phyloP scores from a whole-genome alignment of 2,329 filamentous ascomycete species.

The Proliferodiscus dingleyae region DNA sequence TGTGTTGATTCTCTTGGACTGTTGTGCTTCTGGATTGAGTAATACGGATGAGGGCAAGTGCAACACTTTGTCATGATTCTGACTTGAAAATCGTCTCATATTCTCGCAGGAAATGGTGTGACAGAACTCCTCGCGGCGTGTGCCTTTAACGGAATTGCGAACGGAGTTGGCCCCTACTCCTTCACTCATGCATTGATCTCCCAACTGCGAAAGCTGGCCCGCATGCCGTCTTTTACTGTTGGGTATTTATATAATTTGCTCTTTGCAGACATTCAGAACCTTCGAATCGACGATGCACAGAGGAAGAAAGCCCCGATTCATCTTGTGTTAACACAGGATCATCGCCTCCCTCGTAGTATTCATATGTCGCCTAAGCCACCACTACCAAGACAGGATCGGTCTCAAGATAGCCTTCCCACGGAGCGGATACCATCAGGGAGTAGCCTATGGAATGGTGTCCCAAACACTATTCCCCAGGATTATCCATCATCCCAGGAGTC shows the following conservation, averaged over 20 bases:
- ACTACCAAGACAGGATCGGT: not conserved
- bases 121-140: slow-evolving; percentile 42
- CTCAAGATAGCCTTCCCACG: not conserved
- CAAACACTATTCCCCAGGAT: not conserved
- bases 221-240: slow-evolving; percentile 41
- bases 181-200: slow-evolving; percentile 12
- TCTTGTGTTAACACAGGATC: slow-evolving; percentile 7
- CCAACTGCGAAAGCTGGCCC: slow-evolving; percentile 1
- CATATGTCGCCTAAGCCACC: not conserved
- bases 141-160: slow-evolving; percentile 47
- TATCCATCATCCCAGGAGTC: not conserved
- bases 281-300: not conserved
- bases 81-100: too few species aligned
- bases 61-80: too few species aligned
- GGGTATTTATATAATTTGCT: slow-evolving; percentile 35
- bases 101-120: slow-evolving; percentile 10
- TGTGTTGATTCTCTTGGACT: slow-evolving; percentile 54
- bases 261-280: slow-evolving; percentile 7
- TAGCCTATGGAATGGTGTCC: not conserved
- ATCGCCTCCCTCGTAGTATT: slow-evolving; percentile 5
- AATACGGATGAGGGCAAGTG: slow-evolving; percentile 8
- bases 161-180: slow-evolving; percentile 16
- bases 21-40: slow-evolving; percentile 40
- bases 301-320: slow-evolving; percentile 7
- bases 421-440: not conserved